Conservation (phyloP, 2,329 filamentous ascomycete genomes). For the Phoma sp. region DNA sequence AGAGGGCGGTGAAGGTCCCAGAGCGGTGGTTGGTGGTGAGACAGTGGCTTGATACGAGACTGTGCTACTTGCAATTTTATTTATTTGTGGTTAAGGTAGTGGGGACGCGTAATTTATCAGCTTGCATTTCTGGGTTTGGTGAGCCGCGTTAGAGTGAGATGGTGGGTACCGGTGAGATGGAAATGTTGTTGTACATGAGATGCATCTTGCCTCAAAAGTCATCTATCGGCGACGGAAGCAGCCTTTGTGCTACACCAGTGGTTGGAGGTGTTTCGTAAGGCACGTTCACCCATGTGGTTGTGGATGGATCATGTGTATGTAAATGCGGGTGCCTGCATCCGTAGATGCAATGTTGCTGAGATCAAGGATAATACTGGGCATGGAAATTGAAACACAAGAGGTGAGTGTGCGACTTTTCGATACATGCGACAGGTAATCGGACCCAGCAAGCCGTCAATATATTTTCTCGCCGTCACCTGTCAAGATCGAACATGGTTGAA, state of each 20-base stretch:
- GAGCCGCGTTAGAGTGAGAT: not conserved
- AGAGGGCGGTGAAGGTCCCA: slow-evolving; percentile 6
- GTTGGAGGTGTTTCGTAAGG: slow-evolving; percentile 5
- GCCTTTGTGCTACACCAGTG: slow-evolving; percentile 10
- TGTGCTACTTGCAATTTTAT: slow-evolving; percentile 8
- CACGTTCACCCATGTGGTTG: slow-evolving; percentile 23
- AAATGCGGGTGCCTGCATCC: slow-evolving; percentile 19
- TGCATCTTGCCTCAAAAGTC: slow-evolving; percentile 9
- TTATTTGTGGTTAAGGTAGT: slow-evolving; percentile 10
- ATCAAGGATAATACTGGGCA: slow-evolving; percentile 17
- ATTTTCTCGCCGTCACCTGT: not conserved
- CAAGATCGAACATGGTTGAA: not conserved
- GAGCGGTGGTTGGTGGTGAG: slow-evolving; percentile 10
- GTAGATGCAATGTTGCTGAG: slow-evolving; percentile 23
- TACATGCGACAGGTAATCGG: slow-evolving; percentile 6
- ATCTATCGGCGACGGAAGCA: slow-evolving; percentile 2
- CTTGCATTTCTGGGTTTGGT: not conserved
- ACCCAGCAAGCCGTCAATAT: slow-evolving; percentile 9
- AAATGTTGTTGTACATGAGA: slow-evolving; percentile 6
- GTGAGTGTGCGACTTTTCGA: slow-evolving; percentile 6
- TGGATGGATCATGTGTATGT: slow-evolving; percentile 19
- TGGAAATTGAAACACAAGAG: slow-evolving; percentile 1
- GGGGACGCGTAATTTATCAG: not conserved
- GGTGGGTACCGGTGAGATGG: not conserved
- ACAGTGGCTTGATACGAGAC: slow-evolving; percentile 16